Evolutionary conservation across 805 yeast species (phyloP).

Genomic region (Sugiyamaella smithiae): DNA sequence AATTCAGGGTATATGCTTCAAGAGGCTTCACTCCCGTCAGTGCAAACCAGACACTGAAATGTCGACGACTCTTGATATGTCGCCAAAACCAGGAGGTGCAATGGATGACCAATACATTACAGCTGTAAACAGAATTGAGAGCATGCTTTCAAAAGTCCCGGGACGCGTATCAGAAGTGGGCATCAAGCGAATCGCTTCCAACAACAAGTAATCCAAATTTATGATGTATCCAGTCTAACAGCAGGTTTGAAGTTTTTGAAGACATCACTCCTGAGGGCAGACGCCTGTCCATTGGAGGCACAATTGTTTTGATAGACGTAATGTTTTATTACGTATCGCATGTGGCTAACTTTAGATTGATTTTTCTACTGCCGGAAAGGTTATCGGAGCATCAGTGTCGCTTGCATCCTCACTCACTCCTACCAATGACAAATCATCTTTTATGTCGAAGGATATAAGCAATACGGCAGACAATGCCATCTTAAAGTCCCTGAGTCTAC

Average conservation of each 20-base stretch:
- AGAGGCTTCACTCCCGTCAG: too few relatives aligned
- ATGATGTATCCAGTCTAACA: neutral
- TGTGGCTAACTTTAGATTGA: constrained; percentile 24
- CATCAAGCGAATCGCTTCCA: constrained; percentile 33
- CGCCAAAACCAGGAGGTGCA: neutral
- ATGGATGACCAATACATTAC: neutral
- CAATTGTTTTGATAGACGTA: constrained; percentile 37
- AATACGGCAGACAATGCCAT: constrained; percentile 26
- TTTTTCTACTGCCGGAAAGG: constrained; percentile 20
- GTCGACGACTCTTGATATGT: neutral
- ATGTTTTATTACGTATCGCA: neutral
- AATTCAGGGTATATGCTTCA: too few relatives aligned
- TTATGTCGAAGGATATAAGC: constrained; percentile 25
- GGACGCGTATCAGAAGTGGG: constrained; percentile 36
- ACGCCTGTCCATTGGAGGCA: constrained; percentile 38
- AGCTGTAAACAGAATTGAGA: constrained; percentile 10
- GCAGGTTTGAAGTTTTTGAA: constrained; percentile 37
- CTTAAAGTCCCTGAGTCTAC: constrained; percentile 28
- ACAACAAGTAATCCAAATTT: constrained; percentile 23
- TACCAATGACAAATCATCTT: constrained; percentile 21
- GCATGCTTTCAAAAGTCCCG: constrained; percentile 32
- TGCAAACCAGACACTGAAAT: too few relatives aligned
- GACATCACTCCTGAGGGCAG: constrained; percentile 32
- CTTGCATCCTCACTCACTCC: constrained; percentile 28
- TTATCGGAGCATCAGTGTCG: constrained; percentile 29